phyloP scores from a whole-genome alignment of 441 rosid species.

The Breynia disticha region DNA sequence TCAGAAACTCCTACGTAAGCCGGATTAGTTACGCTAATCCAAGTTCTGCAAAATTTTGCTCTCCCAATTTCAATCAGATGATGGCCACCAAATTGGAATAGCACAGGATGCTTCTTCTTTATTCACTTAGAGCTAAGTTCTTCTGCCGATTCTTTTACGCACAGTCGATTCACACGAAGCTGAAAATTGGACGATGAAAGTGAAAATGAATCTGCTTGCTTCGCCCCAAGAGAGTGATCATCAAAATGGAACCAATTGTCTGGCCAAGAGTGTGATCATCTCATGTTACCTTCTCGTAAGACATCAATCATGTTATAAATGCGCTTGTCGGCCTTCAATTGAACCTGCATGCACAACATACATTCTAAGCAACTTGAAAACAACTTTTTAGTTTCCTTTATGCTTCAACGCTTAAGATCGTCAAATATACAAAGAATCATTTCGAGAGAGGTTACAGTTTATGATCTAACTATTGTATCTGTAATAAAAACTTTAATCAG shows the following conservation, averaged over 20 bases:
- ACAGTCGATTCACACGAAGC: too few species aligned
- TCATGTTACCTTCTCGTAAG: slow-evolving; percentile 78
- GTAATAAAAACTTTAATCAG: neutral
- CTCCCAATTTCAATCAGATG: neutral
- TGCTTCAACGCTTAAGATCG: too few species aligned
- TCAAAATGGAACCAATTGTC: neutral
- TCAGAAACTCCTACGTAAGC: too few species aligned
- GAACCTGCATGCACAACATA: slow-evolving; percentile 31
- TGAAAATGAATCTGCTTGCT: too few species aligned
- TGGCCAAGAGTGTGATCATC: slow-evolving; percentile 18
- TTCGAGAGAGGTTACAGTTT: too few species aligned
- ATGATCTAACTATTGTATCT: neutral
- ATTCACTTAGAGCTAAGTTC: neutral
- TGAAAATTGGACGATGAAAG: neutral
- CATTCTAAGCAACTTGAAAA: neutral
- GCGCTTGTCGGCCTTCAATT: slow-evolving; percentile 48
- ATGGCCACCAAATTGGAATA: neutral
- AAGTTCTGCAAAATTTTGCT: neutral
- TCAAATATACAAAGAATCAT: too few species aligned
- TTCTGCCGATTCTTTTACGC: neutral
- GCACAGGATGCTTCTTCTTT: neutral
- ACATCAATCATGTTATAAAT: slow-evolving; percentile 86
- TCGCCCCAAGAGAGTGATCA: too few species aligned
- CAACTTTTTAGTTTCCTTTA: too few species aligned
- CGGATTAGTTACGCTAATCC: neutral